phyloP scores from a whole-genome alignment of 768 basidiomycete species.

The Leccinum uliginosum region DNA sequence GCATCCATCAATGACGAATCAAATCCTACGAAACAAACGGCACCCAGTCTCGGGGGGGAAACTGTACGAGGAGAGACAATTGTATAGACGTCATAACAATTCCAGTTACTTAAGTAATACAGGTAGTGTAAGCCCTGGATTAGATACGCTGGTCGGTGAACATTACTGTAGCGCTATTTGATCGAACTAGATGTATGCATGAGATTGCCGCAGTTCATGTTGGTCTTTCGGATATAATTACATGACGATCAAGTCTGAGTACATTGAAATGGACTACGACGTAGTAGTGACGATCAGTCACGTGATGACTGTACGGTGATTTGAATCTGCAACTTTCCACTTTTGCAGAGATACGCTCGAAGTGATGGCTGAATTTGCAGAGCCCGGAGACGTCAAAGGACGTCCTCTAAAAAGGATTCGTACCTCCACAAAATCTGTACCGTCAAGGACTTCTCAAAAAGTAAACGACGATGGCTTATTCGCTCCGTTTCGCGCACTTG shows the following conservation, averaged over 20 bases:
- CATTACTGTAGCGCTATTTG: background rate
- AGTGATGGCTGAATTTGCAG: slow-evolving; percentile 19
- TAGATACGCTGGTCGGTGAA: background rate
- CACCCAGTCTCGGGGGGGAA: background rate
- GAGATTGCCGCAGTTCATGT: background rate
- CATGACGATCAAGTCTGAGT: background rate
- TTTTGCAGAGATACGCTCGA: background rate
- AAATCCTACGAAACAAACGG: background rate
- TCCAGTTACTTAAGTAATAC: background rate
- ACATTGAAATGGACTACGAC: background rate
- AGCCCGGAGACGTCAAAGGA: slow-evolving; percentile 11
- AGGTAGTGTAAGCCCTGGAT: background rate
- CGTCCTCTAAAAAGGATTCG: slow-evolving; percentile 27
- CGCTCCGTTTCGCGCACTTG: slow-evolving; percentile 93
- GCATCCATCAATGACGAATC: background rate
- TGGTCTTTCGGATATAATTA: background rate
- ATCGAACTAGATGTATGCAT: background rate
- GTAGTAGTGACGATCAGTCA: slow-evolving; percentile 1
- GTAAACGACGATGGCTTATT: slow-evolving; percentile 48
- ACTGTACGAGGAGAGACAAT: background rate
- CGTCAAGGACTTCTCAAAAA: slow-evolving; percentile 5
- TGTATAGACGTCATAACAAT: background rate
- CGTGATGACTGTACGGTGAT: slow-evolving; percentile 5
- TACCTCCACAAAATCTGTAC: slow-evolving; percentile 2
- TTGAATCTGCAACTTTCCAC: background rate